phyloP scores from a whole-genome alignment of 208 protist species.

The Trypanosoma theileri region DNA sequence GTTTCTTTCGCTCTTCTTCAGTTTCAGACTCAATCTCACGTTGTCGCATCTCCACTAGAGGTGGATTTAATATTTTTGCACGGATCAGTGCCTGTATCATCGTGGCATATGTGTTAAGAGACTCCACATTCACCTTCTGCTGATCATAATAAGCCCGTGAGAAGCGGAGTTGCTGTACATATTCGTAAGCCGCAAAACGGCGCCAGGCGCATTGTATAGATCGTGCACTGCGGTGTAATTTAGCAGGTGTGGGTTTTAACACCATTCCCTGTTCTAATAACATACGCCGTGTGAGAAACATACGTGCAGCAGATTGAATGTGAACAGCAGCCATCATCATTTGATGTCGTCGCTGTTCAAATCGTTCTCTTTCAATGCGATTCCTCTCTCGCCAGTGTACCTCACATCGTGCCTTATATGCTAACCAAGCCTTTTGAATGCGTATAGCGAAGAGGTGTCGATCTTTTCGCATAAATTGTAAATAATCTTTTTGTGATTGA shows the following conservation, averaged over 20 bases:
- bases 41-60: constrained; percentile 22
- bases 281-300: constrained; percentile 42
- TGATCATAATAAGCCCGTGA: constrained; percentile 35
- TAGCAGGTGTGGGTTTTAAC: constrained; percentile 11
- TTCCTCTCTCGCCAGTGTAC: not conserved
- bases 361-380: constrained; percentile 22
- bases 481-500: constrained; percentile 21
- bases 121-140: constrained; percentile 37
- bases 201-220: constrained; percentile 59
- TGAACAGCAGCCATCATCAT: constrained; percentile 27
- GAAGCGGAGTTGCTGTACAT: constrained; percentile 35
- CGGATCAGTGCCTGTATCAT: constrained; percentile 54
- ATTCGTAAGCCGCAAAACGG: constrained; percentile 30
- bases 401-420: constrained; percentile 29
- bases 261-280: constrained; percentile 6
- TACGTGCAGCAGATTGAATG: constrained; percentile 56
- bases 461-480: constrained; percentile 47
- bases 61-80: constrained; percentile 19
- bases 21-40: constrained; percentile 8
- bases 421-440: constrained; percentile 58
- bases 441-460: constrained; percentile 50
- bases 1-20: constrained; percentile 16
- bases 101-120: constrained; percentile 51
- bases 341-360: not conserved
- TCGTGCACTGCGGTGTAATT: constrained; percentile 26